Evolutionary conservation across 1,284 basidiomycete species (phyloP).

Genomic region (Taiwanofungus camphoratus): DNA sequence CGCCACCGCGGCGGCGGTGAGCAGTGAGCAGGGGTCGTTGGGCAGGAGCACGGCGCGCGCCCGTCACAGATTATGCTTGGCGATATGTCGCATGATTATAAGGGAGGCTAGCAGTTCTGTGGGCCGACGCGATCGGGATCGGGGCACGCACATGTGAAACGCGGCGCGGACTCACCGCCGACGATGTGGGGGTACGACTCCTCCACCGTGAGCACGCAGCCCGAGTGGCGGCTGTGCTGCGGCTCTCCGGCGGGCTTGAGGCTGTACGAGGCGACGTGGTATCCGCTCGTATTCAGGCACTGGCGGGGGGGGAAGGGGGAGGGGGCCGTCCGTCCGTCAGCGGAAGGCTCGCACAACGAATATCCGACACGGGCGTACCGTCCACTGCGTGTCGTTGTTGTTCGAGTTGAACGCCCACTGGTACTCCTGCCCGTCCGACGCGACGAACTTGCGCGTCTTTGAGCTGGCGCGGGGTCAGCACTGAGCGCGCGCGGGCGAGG

Average conservation of each 20-base stretch:
- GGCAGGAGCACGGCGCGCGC: too few relatives aligned
- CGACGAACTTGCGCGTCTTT: slow-evolving; percentile 45
- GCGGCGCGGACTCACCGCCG: slow-evolving; percentile 45
- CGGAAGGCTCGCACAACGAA: background rate
- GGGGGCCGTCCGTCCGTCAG: slow-evolving; percentile 1
- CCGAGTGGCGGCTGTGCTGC: slow-evolving; percentile 46
- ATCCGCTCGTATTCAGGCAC: slow-evolving; percentile 48
- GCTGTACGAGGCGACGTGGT: slow-evolving; percentile 53
- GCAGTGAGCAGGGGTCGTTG: too few relatives aligned
- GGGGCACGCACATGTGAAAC: background rate
- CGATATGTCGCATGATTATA: slow-evolving; percentile 63
- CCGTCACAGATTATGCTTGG: slow-evolving; percentile 42
- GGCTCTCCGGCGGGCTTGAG: slow-evolving; percentile 52
- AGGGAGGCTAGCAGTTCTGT: slow-evolving; percentile 56
- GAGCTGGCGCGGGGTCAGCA: slow-evolving; percentile 26
- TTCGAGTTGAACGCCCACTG: slow-evolving; percentile 45
- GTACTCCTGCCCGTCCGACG: slow-evolving; percentile 53
- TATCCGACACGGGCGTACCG: slow-evolving; percentile 34
- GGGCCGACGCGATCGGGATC: background rate
- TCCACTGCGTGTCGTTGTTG: slow-evolving; percentile 51
- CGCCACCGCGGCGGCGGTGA: too few relatives aligned
- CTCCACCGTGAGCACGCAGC: slow-evolving; percentile 57
- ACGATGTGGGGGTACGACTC: slow-evolving; percentile 51
- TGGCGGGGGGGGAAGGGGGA: slow-evolving; percentile 22
- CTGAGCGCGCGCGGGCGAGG: background rate